A percentile compares a stretch with the other conserved stretches of the same genome.
phyloP scores from a whole-genome alignment of 176 grass and related monocot genomes.

The Calamus simplicifolius region DNA sequence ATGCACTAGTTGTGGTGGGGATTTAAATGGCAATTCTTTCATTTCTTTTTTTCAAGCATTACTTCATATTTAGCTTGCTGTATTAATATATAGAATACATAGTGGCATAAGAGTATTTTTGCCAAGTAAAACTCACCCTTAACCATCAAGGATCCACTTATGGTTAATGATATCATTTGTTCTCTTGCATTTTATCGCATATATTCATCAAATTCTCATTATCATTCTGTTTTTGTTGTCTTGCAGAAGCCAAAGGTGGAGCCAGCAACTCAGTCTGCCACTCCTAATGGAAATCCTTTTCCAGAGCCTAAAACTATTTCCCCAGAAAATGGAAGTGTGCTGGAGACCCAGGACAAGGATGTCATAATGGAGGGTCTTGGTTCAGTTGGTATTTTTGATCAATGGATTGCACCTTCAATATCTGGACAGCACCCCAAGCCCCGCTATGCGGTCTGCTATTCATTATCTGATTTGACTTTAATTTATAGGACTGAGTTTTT shows the following conservation, averaged over 20 bases:
- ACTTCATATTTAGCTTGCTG: no score
- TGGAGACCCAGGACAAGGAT: slow-evolving; percentile 89
- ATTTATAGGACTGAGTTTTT: slow-evolving; percentile 7
- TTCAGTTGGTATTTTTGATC: slow-evolving; percentile 57
- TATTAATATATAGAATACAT: no score
- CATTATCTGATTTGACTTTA: slow-evolving; percentile 5
- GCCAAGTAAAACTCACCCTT: no score
- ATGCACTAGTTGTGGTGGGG: no score
- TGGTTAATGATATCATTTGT: no score
- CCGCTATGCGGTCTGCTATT: slow-evolving; percentile 67
- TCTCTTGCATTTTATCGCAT: no score
- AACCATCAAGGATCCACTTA: no score
- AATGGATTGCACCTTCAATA: slow-evolving; percentile 73
- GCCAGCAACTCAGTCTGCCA: slow-evolving; percentile 28
- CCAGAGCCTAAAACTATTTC: slow-evolving; percentile 84
- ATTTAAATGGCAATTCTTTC: no score
- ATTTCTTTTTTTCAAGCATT: no score
- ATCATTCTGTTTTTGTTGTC: no score
- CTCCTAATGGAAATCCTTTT: slow-evolving; percentile 55
- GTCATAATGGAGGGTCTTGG: slow-evolving; percentile 79
- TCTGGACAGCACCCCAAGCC: slow-evolving; percentile 61
- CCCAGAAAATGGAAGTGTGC: slow-evolving; percentile 49
- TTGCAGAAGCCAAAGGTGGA: slow-evolving; percentile 57
- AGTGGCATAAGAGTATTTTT: no score
- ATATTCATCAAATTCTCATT: no score